Evolutionary conservation across 495 filamentous ascomycete species (phyloP).

Genomic region (Evernia prunastri): DNA sequence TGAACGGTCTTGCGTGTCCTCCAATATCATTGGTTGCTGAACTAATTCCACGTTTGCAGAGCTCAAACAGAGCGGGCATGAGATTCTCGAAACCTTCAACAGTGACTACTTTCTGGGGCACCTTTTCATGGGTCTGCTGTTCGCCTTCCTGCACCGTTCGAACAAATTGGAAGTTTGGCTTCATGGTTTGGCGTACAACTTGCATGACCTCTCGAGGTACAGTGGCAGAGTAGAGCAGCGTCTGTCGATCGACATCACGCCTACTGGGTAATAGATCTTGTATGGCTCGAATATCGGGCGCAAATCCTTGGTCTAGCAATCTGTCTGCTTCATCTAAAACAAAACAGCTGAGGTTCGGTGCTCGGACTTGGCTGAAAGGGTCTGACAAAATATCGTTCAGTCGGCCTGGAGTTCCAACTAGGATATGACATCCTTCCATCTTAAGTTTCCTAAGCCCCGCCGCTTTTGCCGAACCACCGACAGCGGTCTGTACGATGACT

Average conservation of each 20-base stretch:
- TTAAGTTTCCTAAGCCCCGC: constrained; percentile 56
- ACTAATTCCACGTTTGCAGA: constrained; percentile 52
- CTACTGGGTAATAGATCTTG: constrained; percentile 57
- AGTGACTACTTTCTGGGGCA: constrained; percentile 69
- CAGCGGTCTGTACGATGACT: constrained; percentile 74
- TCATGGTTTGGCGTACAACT: constrained; percentile 64
- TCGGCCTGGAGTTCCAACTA: constrained; percentile 88
- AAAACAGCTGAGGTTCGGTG: constrained; percentile 67
- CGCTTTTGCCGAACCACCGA: constrained; percentile 77
- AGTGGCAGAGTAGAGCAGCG: constrained; percentile 89
- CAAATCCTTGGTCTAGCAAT: constrained; percentile 83
- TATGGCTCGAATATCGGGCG: constrained; percentile 68
- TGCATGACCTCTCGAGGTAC: constrained; percentile 74
- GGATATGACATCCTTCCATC: constrained; percentile 72
- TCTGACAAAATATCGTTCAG: constrained; percentile 80
- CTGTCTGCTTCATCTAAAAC: constrained; percentile 95
- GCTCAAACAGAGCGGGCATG: constrained; percentile 68
- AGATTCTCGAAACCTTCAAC: constrained; percentile 66
- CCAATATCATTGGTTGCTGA: constrained; percentile 29
- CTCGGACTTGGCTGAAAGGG: constrained; percentile 52
- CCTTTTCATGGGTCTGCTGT: constrained; percentile 69
- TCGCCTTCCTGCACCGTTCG: constrained; percentile 78
- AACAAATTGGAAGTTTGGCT: constrained; percentile 71
- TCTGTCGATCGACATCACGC: constrained; percentile 63
- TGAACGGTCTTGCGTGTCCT: constrained; percentile 59